phyloP scores from a whole-genome alignment of 1,139 yeast genomes.

The Taphrina deformans region DNA sequence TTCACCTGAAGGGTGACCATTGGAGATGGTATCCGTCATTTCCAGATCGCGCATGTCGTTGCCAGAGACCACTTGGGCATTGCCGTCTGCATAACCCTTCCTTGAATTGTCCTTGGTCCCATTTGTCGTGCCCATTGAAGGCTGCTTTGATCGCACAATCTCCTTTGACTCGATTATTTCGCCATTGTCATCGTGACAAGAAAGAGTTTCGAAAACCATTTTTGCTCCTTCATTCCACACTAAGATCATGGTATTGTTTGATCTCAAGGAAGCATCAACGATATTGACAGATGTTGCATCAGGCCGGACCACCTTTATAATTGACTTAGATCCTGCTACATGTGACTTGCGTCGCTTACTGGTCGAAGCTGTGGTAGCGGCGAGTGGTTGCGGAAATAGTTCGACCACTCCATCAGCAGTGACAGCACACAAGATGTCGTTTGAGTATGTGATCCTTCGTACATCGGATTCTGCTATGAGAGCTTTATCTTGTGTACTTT shows the following conservation, averaged over 20 bases:
- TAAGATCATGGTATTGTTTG: constrained; percentile 51
- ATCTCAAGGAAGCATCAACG: constrained; percentile 51
- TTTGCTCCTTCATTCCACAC: constrained; percentile 72
- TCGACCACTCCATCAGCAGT: constrained; percentile 69
- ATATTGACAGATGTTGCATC: constrained; percentile 47
- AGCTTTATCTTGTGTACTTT: constrained; percentile 49
- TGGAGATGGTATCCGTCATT: constrained; percentile 21
- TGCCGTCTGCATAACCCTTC: constrained; percentile 61
- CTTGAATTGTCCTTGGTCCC: constrained; percentile 44
- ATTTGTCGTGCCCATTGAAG: constrained; percentile 73
- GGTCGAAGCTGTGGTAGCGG: background rate
- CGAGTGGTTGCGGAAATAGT: constrained; percentile 59
- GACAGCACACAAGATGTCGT: constrained; percentile 54
- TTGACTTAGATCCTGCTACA: constrained; percentile 51
- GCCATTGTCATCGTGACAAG: constrained; percentile 58
- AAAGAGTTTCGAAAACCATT: constrained; percentile 47
- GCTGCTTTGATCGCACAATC: constrained; percentile 40
- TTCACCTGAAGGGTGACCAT: constrained; percentile 36
- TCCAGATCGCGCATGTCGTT: constrained; percentile 48
- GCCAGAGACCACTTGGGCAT: constrained; percentile 53
- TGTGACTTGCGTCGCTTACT: constrained; percentile 44
- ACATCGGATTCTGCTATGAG: constrained; percentile 69
- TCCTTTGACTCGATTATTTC: constrained; percentile 21
- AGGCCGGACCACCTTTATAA: constrained; percentile 53
- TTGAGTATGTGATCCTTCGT: constrained; percentile 49